Evolutionary conservation across 805 yeast species (phyloP).

Genomic region (Scheffersomyces lignosus): DNA sequence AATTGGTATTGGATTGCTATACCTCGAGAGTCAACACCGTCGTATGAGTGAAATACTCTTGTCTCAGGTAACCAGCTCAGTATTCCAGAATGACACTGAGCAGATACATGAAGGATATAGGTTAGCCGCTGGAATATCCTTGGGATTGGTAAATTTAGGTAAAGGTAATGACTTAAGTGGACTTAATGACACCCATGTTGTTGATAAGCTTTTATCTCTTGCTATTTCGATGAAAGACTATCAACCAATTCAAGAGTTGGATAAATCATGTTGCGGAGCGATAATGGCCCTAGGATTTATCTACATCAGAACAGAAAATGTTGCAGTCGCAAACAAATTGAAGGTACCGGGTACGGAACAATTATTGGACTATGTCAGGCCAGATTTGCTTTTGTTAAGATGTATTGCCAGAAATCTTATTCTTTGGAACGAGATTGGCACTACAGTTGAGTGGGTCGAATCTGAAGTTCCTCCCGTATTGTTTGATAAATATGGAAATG

Average conservation of each 20-base stretch:
- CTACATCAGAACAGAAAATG: slow-evolving; percentile 65
- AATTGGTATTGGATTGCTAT: slow-evolving; percentile 85
- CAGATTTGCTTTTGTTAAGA: slow-evolving; percentile 70
- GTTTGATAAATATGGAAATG: slow-evolving; percentile 27
- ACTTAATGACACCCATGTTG: slow-evolving; percentile 60
- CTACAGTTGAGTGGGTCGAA: slow-evolving; percentile 54
- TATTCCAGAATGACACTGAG: slow-evolving; percentile 54
- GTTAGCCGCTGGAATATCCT: slow-evolving; percentile 82
- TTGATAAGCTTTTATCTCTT: slow-evolving; percentile 56
- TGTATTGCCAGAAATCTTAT: slow-evolving; percentile 65
- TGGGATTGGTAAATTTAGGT: slow-evolving; percentile 84
- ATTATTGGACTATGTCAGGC: slow-evolving; percentile 69
- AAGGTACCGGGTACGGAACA: slow-evolving; percentile 59
- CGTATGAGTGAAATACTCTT: slow-evolving; percentile 80
- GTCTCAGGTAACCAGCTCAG: slow-evolving; percentile 61
- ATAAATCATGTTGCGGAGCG: slow-evolving; percentile 72
- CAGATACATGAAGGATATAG: slow-evolving; percentile 77
- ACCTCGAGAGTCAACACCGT: slow-evolving; percentile 74
- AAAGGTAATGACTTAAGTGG: slow-evolving; percentile 63
- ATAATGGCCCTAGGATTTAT: slow-evolving; percentile 73
- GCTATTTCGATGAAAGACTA: slow-evolving; percentile 64
- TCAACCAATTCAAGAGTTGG: slow-evolving; percentile 57
- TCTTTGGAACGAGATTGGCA: slow-evolving; percentile 66
- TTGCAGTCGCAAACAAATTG: slow-evolving; percentile 59
- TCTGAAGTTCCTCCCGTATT: slow-evolving; percentile 53